Base-by-base conservation (phyloP, 148 eudicot genomes). In the Mesembryanthemum crystallinum region DNA sequence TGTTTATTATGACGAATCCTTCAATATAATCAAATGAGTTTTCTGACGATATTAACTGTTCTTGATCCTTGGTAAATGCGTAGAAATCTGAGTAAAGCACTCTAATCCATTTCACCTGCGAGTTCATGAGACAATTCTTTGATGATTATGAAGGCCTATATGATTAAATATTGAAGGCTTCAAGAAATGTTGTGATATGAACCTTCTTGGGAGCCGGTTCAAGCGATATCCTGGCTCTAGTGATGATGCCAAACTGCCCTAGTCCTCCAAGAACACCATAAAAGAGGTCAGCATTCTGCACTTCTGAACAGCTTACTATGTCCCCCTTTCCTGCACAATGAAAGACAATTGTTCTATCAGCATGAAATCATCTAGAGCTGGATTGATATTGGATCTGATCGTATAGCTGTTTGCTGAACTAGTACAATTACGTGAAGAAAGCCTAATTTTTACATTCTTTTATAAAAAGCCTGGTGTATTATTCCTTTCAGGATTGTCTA, bases 51-150 rank as follows among this genome's bases (percentile, higher is more conserved):
- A 92, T 95, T 49, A 95, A 83, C 64, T 82, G 85, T 76, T 95
- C 98, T 78, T 95, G 97, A 85, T 95, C 98, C 37, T 86, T 83
- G 79, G 92, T 83, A 76, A 95, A 95, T 68, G 70, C 59, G 23
- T 82, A 70, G 76, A 92, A 92, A 67, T 95, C 98, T 43, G 88
- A 84, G 71, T 95, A 95, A 2, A 95, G 86, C 80, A 87, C 88
- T 83, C 91, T 88, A 29, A 90, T 95, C 98, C 98, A 95, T 85
- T 89, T 89, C 47, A 95, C 98, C 98, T 94, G 93, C 67, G n/a
- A 69, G 66, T 33, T 71, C 32, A 4, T 54, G 51, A 58, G 66
- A 27, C 4, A 67, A 55, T 35, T 57, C 59, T 74, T 1, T 58
- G 67, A 75, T 59, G 35, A 78, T 60, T 42, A 77, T 65, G 30